Conservation (phyloP, 1,284 basidiomycete genomes). For the Apiotrichum siamense region DNA sequence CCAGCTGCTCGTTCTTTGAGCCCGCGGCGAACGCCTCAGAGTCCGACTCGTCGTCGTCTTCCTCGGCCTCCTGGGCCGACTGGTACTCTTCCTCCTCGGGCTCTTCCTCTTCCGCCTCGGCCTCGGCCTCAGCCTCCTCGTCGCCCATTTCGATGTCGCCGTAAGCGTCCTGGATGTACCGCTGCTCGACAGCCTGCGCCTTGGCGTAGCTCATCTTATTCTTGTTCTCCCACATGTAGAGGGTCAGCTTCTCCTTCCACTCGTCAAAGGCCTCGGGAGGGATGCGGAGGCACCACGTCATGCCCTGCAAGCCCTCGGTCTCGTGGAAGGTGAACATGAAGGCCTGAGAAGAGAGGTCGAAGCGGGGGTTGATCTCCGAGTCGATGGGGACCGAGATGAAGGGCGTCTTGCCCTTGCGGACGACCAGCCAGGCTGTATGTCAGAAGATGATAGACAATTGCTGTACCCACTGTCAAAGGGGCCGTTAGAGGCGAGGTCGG, state of each 20-base stretch:
- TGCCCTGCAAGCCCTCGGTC: constrained; percentile 56
- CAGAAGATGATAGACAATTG: background rate
- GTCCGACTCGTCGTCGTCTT: constrained; percentile 53
- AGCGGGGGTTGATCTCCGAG: constrained; percentile 57
- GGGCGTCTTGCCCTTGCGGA: constrained; percentile 37
- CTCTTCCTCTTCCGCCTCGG: constrained; percentile 52
- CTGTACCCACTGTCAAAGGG: constrained; percentile 49
- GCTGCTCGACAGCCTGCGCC: constrained; percentile 67
- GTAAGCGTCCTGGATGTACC: constrained; percentile 59
- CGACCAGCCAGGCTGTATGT: constrained; percentile 44
- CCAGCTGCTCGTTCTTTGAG: constrained; percentile 82
- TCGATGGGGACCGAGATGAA: constrained; percentile 48
- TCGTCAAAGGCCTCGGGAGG: constrained; percentile 54
- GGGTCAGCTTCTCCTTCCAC: constrained; percentile 65
- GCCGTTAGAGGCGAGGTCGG: constrained; percentile 59
- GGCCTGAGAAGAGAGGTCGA: constrained; percentile 51
- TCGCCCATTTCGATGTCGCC: constrained; percentile 71
- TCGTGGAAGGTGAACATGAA: constrained; percentile 59
- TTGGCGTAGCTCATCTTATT: constrained; percentile 74
- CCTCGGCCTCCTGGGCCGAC: constrained; percentile 55
- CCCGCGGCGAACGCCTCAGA: constrained; percentile 43
- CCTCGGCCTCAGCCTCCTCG: constrained; percentile 52
- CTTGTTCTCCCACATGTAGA: constrained; percentile 73
- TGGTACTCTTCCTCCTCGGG: constrained; percentile 72
- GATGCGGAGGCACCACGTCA: constrained; percentile 82